These are phyloP conservation scores for Clavispora vitiphila DNA, from an alignment of 805 yeast species.

Conservation along the genomic window DNA sequence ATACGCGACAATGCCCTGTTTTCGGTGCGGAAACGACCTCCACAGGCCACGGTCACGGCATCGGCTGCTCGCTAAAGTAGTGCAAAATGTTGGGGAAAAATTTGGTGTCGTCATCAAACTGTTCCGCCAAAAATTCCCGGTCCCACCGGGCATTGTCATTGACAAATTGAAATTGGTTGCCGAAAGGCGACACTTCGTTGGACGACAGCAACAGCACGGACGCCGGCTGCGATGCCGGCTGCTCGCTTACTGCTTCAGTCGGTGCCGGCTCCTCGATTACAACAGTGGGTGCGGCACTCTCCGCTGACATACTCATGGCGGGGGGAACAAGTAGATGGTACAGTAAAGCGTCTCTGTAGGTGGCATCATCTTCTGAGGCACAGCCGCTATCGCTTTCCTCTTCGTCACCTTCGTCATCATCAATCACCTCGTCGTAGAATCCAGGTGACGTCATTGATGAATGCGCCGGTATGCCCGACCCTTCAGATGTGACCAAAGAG, in stretches of 20 bases:
- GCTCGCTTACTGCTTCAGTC: no score
- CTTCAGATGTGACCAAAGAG: slow-evolving; percentile 8
- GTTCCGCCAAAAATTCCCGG: background rate
- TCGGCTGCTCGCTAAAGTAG: slow-evolving; percentile 6
- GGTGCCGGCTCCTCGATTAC: no score
- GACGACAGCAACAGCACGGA: no score
- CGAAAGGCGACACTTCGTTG: background rate
- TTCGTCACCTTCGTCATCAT: slow-evolving; percentile 8
- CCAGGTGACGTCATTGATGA: slow-evolving; percentile 15
- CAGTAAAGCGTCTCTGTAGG: background rate
- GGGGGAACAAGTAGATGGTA: background rate
- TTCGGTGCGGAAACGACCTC: background rate
- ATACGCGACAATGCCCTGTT: no score
- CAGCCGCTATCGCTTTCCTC: slow-evolving; percentile 1
- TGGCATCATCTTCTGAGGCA: background rate
- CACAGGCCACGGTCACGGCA: background rate
- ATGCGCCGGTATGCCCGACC: slow-evolving; percentile 10
- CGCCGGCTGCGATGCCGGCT: no score
- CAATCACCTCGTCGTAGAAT: slow-evolving; percentile 13
- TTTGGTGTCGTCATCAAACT: slow-evolving; percentile 7
- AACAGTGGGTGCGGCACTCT: no score
- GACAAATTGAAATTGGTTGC: background rate
- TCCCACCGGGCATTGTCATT: background rate
- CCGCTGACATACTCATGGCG: background rate
- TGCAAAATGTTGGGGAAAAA: slow-evolving; percentile 13